A percentile compares a stretch with the other conserved stretches of the same genome.
phyloP scores from a whole-genome alignment of 768 basidiomycete genomes.

The Tylopilus vinaceipallidus region DNA sequence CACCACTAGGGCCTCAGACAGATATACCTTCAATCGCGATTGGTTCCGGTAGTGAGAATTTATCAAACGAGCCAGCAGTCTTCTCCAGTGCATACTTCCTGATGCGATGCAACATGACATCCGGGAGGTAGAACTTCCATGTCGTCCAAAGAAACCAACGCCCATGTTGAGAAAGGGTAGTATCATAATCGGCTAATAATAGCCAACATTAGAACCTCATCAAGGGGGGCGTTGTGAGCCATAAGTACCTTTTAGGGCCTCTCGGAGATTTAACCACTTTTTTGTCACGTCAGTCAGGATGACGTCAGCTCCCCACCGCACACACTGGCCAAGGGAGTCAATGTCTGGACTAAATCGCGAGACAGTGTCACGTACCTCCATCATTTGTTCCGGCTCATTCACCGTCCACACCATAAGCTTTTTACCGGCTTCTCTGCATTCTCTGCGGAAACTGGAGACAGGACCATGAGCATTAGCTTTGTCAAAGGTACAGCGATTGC shows the following conservation, averaged over 20 bases:
- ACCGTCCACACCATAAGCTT: conserved; percentile 95
- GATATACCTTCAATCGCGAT: conserved; percentile 16
- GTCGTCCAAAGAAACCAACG: conserved; percentile 77
- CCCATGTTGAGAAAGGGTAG: conserved; percentile 57
- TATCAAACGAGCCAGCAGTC: conserved; percentile 54
- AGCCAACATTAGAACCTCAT: background rate
- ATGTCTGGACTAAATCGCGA: background rate
- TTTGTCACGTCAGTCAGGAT: conserved; percentile 77
- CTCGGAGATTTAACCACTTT: conserved; percentile 64
- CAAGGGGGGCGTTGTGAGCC: conserved; percentile 13
- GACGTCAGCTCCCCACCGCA: conserved; percentile 74
- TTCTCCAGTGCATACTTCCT: conserved; percentile 42
- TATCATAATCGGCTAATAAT: conserved; percentile 61
- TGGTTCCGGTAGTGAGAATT: conserved; percentile 27
- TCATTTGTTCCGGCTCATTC: conserved; percentile 85
- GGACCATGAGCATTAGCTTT: conserved; percentile 3
- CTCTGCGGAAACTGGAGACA: conserved; percentile 63
- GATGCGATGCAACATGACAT: conserved; percentile 31
- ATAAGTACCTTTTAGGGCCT: conserved; percentile 55
- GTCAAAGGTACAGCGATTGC: background rate
- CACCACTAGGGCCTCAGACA: conserved; percentile 14
- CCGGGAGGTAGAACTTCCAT: conserved; percentile 55
- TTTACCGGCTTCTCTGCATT: conserved; percentile 80
- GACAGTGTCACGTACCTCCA: conserved; percentile 57
- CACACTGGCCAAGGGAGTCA: conserved; percentile 42